Evolutionary conservation across 768 basidiomycete genomes (phyloP).

Genomic region (Fomitopsis pulvina): DNA sequence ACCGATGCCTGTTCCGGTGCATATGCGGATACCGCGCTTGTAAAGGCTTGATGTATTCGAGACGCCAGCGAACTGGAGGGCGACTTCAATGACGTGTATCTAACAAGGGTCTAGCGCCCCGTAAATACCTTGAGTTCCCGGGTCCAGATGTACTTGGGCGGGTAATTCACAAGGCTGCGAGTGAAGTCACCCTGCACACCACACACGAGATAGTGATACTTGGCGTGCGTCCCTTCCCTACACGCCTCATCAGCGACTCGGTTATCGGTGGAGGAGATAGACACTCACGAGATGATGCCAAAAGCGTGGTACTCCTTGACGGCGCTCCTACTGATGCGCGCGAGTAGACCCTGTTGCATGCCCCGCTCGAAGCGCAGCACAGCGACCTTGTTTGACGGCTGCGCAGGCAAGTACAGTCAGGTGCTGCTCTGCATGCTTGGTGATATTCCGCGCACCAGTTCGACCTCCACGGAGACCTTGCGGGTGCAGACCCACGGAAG

Average conservation of each 20-base stretch:
- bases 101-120: no score
- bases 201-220: constrained; percentile 76
- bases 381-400: constrained; percentile 78
- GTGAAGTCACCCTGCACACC: constrained; percentile 82
- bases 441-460: constrained; percentile 62
- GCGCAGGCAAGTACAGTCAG: constrained; percentile 9
- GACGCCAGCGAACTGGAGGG: constrained; percentile 65
- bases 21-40: constrained; percentile 72
- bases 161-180: constrained; percentile 58
- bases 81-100: constrained; percentile 2
- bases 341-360: constrained; percentile 78
- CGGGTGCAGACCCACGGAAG: constrained; percentile 75
- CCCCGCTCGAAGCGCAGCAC: constrained; percentile 75
- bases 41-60: constrained; percentile 79
- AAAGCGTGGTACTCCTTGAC: constrained; percentile 83
- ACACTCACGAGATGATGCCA: constrained; percentile 63
- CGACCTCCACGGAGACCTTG: constrained; percentile 67
- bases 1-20: constrained; percentile 78
- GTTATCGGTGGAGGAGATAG: not conserved
- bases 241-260: not conserved
- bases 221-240: constrained; percentile 67
- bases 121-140: constrained; percentile 73
- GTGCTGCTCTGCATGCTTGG: no score
- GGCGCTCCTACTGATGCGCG: constrained; percentile 64
- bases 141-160: constrained; percentile 70